Conservation (phyloP, 1,284 basidiomycete species). For the Porodaedalea pini region DNA sequence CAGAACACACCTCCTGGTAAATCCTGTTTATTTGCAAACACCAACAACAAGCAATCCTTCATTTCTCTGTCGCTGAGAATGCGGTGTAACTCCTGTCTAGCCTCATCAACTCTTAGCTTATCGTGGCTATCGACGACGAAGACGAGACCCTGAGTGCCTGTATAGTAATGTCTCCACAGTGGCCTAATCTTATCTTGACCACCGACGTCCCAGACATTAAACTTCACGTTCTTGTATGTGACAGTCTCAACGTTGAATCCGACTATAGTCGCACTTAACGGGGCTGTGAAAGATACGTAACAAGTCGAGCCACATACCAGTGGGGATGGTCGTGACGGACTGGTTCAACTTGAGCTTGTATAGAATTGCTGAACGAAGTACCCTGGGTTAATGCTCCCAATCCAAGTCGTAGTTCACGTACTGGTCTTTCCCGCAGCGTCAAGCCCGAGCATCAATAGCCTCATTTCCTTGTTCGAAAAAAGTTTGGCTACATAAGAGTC, state of each 20-base stretch:
- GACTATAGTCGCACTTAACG: constrained; percentile 44
- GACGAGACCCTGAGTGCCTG: constrained; percentile 99
- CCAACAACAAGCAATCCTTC: constrained; percentile 94
- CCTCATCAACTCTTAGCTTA: constrained; percentile 93
- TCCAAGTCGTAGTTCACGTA: constrained; percentile 27
- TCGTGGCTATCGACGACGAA: constrained; percentile 93
- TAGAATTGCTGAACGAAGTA: constrained; percentile 74
- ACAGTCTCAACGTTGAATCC: constrained; percentile 99
- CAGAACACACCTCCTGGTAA: constrained; percentile 81
- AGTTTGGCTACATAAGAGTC: constrained; percentile 65
- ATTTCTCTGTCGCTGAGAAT: constrained; percentile 98
- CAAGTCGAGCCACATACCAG: constrained; percentile 55
- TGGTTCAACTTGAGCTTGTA: constrained; percentile 99
- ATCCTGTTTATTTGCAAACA: constrained; percentile 99
- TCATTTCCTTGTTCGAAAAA: constrained; percentile 99
- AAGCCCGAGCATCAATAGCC: constrained; percentile 85
- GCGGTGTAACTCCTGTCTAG: constrained; percentile 92
- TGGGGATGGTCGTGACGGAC: constrained; percentile 98
- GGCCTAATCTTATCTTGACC: constrained; percentile 99
- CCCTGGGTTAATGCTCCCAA: not conserved
- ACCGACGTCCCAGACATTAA: constrained; percentile 99
- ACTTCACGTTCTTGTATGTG: constrained; percentile 99
- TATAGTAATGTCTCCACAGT: constrained; percentile 97
- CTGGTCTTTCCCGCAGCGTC: constrained; percentile 98
- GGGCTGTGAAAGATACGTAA: constrained; percentile 12